Evolutionary conservation across 2,329 filamentous ascomycete genomes (phyloP), one percentile per base, ranked within the genome.

Genomic region (Plectosphaerella sp.): DNA sequence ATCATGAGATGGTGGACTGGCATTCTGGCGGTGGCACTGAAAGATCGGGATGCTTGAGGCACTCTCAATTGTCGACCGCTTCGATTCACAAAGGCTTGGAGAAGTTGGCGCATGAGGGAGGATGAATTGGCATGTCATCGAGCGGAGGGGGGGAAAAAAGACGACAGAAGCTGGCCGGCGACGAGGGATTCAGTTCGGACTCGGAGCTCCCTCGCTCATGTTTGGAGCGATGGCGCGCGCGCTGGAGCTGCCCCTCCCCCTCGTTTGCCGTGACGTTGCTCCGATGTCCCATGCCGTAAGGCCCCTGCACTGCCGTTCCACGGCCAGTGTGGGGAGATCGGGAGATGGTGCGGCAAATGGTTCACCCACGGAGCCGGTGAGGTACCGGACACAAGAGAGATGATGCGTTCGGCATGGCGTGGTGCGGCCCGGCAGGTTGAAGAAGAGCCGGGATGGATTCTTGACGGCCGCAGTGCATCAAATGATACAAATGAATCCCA

Each of bases 1-100:
- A 93, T 84, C 88, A 96, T 94, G 66, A 96, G 78, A 74, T 95
- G 89, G 69, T 96, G 91, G 66, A 83, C 60, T 47, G 89, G 85
- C 87, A 93, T 93, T 55, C 67, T 79, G 60, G 14, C 7, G 24
- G 45, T 53, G 46, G 51, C 15, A 16, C 37, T 22, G 41, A 8
- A 20, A 12, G 41, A 11, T 16, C 6, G 7, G n/a, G 18, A 8
- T 9, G 10, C 41, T 43, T 16, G 18, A 20, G 41, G n/a, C 6
- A 43, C n/a, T 43, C 16, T 18, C 41, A 16, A 12, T 20, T 33
- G 28, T 33, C 28, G 28, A n/a, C 18, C 41, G 41, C 16, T 18
- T 16, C 41, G 10, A n/a, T 20, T 43, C n/a, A 43, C n/a, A 9
- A 43, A 43, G 8, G 28, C 8, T 43, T 43, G 41, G 4, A 12